Percentiles rank a stretch among this genome's conserved stretches.
Evolutionary conservation across 2,329 filamentous ascomycete species (phyloP).

Genomic region (Claviceps fusiformis): DNA sequence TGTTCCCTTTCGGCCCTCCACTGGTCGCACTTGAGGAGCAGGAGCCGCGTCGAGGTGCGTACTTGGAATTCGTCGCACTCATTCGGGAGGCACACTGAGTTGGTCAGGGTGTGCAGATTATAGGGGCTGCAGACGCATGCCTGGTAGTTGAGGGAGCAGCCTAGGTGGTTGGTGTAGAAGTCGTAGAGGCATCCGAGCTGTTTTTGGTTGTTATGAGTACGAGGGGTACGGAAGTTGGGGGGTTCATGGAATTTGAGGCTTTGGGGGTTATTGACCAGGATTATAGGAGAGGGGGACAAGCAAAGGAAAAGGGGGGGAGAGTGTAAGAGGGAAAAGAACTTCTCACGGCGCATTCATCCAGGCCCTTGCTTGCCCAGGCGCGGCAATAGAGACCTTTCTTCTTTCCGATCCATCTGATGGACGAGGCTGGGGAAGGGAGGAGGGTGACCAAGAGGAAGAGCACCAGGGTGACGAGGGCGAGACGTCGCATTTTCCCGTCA

Average conservation of each 20-base stretch:
- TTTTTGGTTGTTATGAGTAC: too few species aligned
- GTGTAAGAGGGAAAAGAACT: too few species aligned
- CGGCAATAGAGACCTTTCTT: not conserved
- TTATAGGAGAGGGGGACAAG: too few species aligned
- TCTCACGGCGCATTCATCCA: not conserved
- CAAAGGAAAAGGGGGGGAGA: not conserved
- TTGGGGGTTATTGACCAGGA: too few species aligned
- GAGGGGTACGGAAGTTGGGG: too few species aligned
- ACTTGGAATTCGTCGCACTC: not conserved
- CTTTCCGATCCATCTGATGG: not conserved
- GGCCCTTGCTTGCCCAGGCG: not conserved
- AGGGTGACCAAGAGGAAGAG: not conserved
- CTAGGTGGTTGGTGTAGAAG: not conserved
- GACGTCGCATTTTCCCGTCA: not conserved
- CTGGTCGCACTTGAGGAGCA: not conserved
- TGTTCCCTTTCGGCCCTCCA: too few species aligned
- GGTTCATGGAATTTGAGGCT: too few species aligned
- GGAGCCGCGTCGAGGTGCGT: not conserved
- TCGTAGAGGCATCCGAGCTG: not conserved
- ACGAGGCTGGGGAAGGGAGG: not conserved
- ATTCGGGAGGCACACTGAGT: not conserved
- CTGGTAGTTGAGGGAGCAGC: not conserved
- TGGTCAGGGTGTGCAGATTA: not conserved
- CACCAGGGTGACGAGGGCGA: not conserved
- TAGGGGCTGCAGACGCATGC: not conserved